Percentiles rank a stretch among this genome's conserved stretches.
These are phyloP conservation scores for Brassica napus DNA, from an alignment of 345 rosid species.

Conservation along the genomic window Da-Ae NC_063452.1:56614001-56614500, in stretches of 20 bases:
- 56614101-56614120: no score
- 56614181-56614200: constrained; percentile 92
- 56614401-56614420: constrained; percentile 77
- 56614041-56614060: background rate
- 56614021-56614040: constrained; percentile 27
- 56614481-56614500: constrained; percentile 27
- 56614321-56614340: background rate
- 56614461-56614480: constrained; percentile 77
- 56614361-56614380: background rate
- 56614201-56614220: constrained; percentile 95
- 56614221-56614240: constrained; percentile 90
- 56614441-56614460: constrained; percentile 89
- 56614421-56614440: constrained; percentile 97
- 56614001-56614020: constrained; percentile 83
- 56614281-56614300: constrained; percentile 16
- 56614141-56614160: constrained; percentile 44
- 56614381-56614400: constrained; percentile 49
- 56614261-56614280: constrained; percentile 3
- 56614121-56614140: background rate
- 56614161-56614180: constrained; percentile 98
- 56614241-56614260: constrained; percentile 57
- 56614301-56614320: background rate
- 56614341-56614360: constrained; percentile 13
- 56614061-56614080: background rate
- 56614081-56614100: no score